Evolutionary conservation across 164 flowering plant genomes (phyloP).

Genomic region (Euptelea pleiosperma): DNA sequence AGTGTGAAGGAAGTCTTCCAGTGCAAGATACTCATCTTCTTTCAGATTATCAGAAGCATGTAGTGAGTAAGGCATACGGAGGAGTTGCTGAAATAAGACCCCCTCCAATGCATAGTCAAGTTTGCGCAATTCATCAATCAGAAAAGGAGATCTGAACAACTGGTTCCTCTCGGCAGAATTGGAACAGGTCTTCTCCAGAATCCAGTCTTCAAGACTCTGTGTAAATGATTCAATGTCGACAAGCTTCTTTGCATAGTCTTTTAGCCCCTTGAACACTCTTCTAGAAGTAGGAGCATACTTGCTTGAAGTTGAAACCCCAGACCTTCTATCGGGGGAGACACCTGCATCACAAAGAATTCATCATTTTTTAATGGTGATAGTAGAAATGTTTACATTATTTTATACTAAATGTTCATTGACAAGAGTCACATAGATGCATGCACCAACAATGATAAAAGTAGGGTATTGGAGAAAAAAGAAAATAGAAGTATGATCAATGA

Average conservation of each 20-base stretch:
- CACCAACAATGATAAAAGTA: not conserved
- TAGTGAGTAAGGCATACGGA: conserved; percentile 53
- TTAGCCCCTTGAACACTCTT: conserved; percentile 49
- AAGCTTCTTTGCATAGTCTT: conserved; percentile 46
- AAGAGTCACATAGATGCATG: not conserved
- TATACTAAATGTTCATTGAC: not conserved
- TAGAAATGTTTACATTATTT: not conserved
- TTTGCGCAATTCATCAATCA: conserved; percentile 45
- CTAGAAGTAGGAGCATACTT: conserved; percentile 49
- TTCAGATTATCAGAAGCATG: conserved; percentile 31
- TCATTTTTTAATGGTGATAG: not conserved
- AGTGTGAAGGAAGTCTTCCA: conserved; percentile 64
- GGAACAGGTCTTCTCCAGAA: conserved; percentile 31
- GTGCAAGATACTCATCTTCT: conserved; percentile 50
- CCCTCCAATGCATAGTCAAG: conserved; percentile 70
- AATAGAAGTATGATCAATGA: too few relatives aligned
- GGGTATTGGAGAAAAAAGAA: not conserved
- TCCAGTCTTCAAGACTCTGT: conserved; percentile 48
- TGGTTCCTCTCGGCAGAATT: conserved; percentile 29
- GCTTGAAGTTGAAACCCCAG: conserved; percentile 47
- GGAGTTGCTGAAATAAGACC: conserved; percentile 54
- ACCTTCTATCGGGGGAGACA: conserved; percentile 38
- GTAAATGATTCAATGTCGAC: conserved; percentile 45
- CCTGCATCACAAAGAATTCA: conserved; percentile 30
- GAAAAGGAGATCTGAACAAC: conserved; percentile 48